Base-by-base conservation (phyloP, 2,329 filamentous ascomycete genomes). In the Diplocarpon rosae region DNA sequence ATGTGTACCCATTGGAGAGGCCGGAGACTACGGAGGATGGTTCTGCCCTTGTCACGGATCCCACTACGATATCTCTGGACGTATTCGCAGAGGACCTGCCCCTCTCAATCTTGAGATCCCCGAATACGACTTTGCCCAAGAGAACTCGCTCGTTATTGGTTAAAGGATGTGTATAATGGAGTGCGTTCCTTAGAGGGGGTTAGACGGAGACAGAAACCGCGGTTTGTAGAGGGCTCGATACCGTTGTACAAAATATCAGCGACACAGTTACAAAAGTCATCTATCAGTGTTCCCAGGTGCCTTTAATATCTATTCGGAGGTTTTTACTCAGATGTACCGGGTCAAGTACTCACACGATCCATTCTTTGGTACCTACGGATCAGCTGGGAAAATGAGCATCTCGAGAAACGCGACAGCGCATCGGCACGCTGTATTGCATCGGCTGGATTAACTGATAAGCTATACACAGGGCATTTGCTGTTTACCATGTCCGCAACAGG, bases 31-130 rank as follows among this genome's bases (percentile, higher is more conserved):
- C 63, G 92, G 92, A 66, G 92, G 92, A 65, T 98, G 92, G 92
- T 98, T 98, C 84, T 98, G 92, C 76, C 92, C 92, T 56, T 98
- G 92, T 85, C 92, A 98, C 79, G 92, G 92, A 69, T 95, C 89
- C 59, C 92, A 98, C 77, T 98, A 98, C 80, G 92, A 98, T 68
- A 96, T 98, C 68, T 96, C 89, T 54, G 92, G 92, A 67, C 88
- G 92, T 70, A 86, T 95, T 78, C 83, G 92, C 75, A 95, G 86
- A 78, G 92, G 92, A 56, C 92, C 92, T 53, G 92, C 92, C 51
- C 92, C 92, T 56, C 79, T 98, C 63, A 98, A 98, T 77, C 80
- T 98, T 65, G 92, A 96, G 74, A 80, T 96, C 57, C 92, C 90
- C 56, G 66, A 69, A 62, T 95, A 95, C 75, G 86, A 85, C 62